phyloP scores from a whole-genome alignment of 2,329 filamentous ascomycete species.

The Exophiala bonariae region DNA sequence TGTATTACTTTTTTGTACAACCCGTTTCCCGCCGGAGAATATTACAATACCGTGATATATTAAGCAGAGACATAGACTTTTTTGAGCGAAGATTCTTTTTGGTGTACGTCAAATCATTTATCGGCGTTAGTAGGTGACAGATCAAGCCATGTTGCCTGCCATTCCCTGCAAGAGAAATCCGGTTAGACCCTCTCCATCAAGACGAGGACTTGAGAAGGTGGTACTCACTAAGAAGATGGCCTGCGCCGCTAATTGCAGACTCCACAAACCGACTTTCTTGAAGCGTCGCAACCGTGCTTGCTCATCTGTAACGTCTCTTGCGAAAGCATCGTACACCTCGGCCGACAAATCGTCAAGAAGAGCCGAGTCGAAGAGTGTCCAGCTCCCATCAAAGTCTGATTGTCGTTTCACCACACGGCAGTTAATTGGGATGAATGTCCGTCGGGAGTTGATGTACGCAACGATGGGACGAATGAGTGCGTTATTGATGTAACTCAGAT shows the following conservation, averaged over 20 bases:
- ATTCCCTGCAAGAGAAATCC: constrained; percentile 18
- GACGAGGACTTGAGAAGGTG: neutral
- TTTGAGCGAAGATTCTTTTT: no score
- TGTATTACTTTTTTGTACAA: no score
- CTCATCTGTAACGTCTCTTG: constrained; percentile 84
- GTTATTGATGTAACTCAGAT: constrained; percentile 94
- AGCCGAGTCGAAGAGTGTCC: constrained; percentile 91
- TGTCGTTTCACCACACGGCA: constrained; percentile 90
- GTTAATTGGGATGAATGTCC: constrained; percentile 91
- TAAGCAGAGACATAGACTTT: no score
- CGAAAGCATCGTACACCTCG: constrained; percentile 91
- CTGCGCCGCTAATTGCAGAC: constrained; percentile 85
- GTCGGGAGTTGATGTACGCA: constrained; percentile 94
- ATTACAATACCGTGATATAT: no score
- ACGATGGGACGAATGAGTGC: constrained; percentile 93
- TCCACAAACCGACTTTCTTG: constrained; percentile 97
- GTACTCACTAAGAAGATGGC: constrained; percentile 81
- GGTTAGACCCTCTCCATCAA: neutral
- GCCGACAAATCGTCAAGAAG: constrained; percentile 90
- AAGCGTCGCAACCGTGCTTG: constrained; percentile 82
- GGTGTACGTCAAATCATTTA: no score
- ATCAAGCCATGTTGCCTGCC: constrained; percentile 27
- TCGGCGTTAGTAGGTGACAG: no score
- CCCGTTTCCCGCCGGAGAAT: no score
- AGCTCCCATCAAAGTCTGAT: constrained; percentile 89